Evolutionary conservation across 352 stramenopile genomes (phyloP).

Genomic region (Phytophthora palmivora): DNA sequence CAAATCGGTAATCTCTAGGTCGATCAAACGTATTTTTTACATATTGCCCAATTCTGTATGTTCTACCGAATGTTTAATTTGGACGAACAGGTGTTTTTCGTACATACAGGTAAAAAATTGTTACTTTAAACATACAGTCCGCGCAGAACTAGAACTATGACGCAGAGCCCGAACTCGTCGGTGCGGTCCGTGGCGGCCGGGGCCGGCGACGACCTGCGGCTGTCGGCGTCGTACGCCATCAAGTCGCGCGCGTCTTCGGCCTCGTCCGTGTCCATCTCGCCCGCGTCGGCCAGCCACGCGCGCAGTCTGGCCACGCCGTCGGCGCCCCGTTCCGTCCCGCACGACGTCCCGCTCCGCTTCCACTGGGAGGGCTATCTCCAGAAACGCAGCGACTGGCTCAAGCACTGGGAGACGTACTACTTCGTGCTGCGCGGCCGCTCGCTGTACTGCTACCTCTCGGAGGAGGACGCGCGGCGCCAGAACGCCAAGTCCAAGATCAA

Average conservation of each 20-base stretch:
- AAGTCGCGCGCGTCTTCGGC: constrained; percentile 36
- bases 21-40: no score
- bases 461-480: constrained; percentile 79
- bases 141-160: no score
- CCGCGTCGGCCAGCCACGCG: constrained; percentile 19
- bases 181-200: constrained; percentile 9
- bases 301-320: constrained; percentile 26
- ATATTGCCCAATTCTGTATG: no score
- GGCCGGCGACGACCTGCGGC: constrained; percentile 15
- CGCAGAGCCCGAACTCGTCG: constrained; percentile 33
- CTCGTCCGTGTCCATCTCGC: constrained; percentile 32
- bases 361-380: constrained; percentile 90
- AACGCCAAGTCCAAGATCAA: constrained; percentile 91
- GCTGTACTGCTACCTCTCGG: constrained; percentile 86
- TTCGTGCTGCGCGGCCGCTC: constrained; percentile 75
- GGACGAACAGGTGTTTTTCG: no score
- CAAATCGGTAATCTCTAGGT: no score
- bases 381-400: constrained; percentile 91
- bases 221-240: constrained; percentile 18
- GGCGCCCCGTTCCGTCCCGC: constrained; percentile 7
- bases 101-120: no score
- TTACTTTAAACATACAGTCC: no score
- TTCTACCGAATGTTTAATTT: no score
- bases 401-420: constrained; percentile 92
- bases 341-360: constrained; percentile 58